Percentiles rank a stretch among this genome's conserved stretches.
Evolutionary conservation across 495 filamentous ascomycete species (phyloP).

Genomic region (Talaromyces wortmannii): DNA sequence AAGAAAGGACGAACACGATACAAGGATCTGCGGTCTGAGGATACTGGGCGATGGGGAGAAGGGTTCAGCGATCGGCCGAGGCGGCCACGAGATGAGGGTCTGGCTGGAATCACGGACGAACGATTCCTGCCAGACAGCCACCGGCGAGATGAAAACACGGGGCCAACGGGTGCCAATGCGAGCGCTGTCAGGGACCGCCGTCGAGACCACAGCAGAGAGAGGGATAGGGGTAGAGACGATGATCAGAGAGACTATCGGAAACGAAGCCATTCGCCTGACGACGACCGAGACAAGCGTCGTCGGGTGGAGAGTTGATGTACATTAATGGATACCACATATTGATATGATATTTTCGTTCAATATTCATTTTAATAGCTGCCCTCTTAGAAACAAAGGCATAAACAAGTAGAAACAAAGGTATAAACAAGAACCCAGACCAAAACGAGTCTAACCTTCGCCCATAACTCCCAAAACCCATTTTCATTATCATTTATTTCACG

Average conservation of each 20-base stretch:
- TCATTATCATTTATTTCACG: slow-evolving; percentile 29
- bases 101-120: slow-evolving; percentile 53
- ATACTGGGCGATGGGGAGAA: slow-evolving; percentile 82
- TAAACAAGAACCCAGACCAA: too few relatives aligned
- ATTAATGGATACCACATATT: too few relatives aligned
- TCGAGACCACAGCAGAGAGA: slow-evolving; percentile 26
- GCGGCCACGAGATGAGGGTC: slow-evolving; percentile 26
- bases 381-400: too few relatives aligned
- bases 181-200: slow-evolving; percentile 31
- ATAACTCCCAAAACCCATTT: too few relatives aligned
- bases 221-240: slow-evolving; percentile 42
- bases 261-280: slow-evolving; percentile 56
- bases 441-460: too few relatives aligned
- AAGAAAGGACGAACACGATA: slow-evolving; percentile 90
- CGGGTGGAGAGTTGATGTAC: slow-evolving; percentile 38
- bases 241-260: slow-evolving; percentile 40
- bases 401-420: too few relatives aligned
- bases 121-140: slow-evolving; percentile 59
- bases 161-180: slow-evolving; percentile 45
- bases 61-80: slow-evolving; percentile 39
- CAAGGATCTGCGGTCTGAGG: slow-evolving; percentile 80
- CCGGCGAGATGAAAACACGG: slow-evolving; percentile 21
- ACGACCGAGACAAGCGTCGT: slow-evolving; percentile 62
- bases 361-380: too few relatives aligned
- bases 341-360: too few relatives aligned